Percentiles rank a stretch among this genome's conserved stretches.
phyloP scores from a whole-genome alignment of 2,329 filamentous ascomycete genomes.

The Samsoniella hepiali region DNA sequence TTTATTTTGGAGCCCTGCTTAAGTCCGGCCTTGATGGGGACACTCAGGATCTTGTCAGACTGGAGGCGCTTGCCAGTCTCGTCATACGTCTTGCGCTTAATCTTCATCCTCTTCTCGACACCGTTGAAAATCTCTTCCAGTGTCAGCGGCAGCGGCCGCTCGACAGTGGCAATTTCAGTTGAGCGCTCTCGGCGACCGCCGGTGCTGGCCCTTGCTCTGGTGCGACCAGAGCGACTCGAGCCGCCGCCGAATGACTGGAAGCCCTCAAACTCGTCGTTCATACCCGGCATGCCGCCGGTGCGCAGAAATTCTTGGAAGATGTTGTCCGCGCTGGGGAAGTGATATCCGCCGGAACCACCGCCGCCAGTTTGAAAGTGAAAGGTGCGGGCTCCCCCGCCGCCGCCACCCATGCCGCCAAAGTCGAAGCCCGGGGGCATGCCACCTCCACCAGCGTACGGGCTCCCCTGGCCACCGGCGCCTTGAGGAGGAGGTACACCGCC shows the following conservation, averaged over 20 bases:
- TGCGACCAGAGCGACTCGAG: slow-evolving; percentile 36
- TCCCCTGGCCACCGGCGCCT: slow-evolving; percentile 50
- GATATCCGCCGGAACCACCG: slow-evolving; percentile 63
- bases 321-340: slow-evolving; percentile 76
- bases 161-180: slow-evolving; percentile 86
- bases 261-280: slow-evolving; percentile 49
- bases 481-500: slow-evolving; percentile 70
- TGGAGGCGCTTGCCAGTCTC: slow-evolving; percentile 77
- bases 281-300: slow-evolving; percentile 37
- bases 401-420: slow-evolving; percentile 45
- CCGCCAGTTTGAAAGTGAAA: slow-evolving; percentile 63
- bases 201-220: not conserved
- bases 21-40: slow-evolving; percentile 91
- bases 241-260: slow-evolving; percentile 51
- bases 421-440: slow-evolving; percentile 59
- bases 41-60: slow-evolving; percentile 87
- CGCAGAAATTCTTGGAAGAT: slow-evolving; percentile 86
- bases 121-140: slow-evolving; percentile 88
- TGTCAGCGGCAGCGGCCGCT: slow-evolving; percentile 74
- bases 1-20: slow-evolving; percentile 99
- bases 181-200: slow-evolving; percentile 47
- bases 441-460: slow-evolving; percentile 58
- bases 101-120: slow-evolving; percentile 94
- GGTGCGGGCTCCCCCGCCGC: slow-evolving; percentile 46
- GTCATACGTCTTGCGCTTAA: slow-evolving; percentile 95